Base-by-base conservation (phyloP, 768 basidiomycete genomes). In the Suillus spraguei region DNA sequence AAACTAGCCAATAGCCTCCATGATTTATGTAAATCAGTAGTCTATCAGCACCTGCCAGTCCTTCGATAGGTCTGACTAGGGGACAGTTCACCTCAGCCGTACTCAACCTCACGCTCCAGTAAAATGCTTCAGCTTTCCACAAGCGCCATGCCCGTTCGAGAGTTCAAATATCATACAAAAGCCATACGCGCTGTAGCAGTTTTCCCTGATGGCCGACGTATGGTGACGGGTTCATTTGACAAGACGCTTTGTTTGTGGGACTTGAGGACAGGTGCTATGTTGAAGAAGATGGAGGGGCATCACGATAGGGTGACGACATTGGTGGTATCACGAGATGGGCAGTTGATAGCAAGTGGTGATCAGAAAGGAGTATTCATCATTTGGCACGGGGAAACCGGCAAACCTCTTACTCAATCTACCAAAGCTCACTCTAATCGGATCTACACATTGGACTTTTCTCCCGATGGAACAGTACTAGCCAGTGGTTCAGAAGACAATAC, bases 261-360 rank as follows among this genome's bases (percentile, higher is more conserved):
- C 32, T 53, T 53, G 52, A n/a, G 16, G 10, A 53, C 20, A 33
- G 52, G 52, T n/a, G 32, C 17, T 11, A 33, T 53, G 52, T 33
- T 53, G 52, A 53, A 33, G 32, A 53, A 53, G 32, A 53, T 53
- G 52, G 52, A 53, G 10, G 52, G 90, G 49, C 94, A 95, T 60
- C 87, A 95, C 55, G 91, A 20, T 33, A 33, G 10, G 32, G 52
- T 53, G 52, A 20, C 17, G 17, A 10, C 32, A 33, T 53, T 53
- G 52, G 52, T 20, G 10, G 10, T 53, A 53, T 53, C 52, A 53
- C 52, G 32, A 53, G 32, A 33, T 33, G 52, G 32, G 52, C 52
- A 20, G 6, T 20, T 53, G 10, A 53, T 53, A 53, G 52, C 32
- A 53, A 53, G 52, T 2, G 52, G 52, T 20, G 52, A 32, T 53